phyloP scores from a whole-genome alignment of 495 filamentous ascomycete species.

The Choiromyces venosus region DNA sequence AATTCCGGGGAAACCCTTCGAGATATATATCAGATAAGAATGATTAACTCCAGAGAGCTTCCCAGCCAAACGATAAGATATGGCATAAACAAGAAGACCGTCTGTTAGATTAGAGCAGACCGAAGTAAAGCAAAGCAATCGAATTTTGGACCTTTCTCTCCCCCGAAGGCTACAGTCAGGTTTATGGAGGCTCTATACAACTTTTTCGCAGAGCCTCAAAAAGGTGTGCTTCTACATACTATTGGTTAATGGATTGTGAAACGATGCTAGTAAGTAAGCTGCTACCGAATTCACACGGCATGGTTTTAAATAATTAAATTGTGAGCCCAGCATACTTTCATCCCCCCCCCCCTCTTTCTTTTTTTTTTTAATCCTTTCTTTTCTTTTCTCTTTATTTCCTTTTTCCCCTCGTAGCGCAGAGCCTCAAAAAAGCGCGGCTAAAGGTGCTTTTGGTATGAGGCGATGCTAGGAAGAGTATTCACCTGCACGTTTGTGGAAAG shows the following conservation, averaged over 20 bases:
- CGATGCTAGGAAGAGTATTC: neutral
- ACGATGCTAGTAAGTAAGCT: slow-evolving; percentile 21
- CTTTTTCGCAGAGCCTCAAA: slow-evolving; percentile 29
- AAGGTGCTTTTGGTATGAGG: slow-evolving; percentile 19
- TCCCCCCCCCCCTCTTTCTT: slow-evolving; percentile 7
- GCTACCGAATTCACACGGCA: slow-evolving; percentile 22
- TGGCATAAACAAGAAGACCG: neutral
- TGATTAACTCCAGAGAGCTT: neutral
- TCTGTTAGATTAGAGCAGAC: neutral
- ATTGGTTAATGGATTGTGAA: slow-evolving; percentile 29
- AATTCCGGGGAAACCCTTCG: neutral
- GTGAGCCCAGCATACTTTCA: slow-evolving; percentile 8
- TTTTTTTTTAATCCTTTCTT: slow-evolving; percentile 17
- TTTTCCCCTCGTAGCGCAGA: slow-evolving; percentile 15
- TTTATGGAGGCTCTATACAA: slow-evolving; percentile 9
- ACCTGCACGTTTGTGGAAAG: neutral
- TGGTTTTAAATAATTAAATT: slow-evolving; percentile 30
- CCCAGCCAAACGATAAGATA: neutral
- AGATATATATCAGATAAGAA: slow-evolving; percentile 1
- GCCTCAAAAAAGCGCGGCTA: slow-evolving; percentile 33
- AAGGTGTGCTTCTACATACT: slow-evolving; percentile 32
- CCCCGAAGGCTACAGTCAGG: slow-evolving; percentile 20
- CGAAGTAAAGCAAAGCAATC: neutral
- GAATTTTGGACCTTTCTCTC: neutral
- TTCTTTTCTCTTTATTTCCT: slow-evolving; percentile 1